phyloP scores from a whole-genome alignment of 148 eudicot species.

The Spergularia bocconei region DNA sequence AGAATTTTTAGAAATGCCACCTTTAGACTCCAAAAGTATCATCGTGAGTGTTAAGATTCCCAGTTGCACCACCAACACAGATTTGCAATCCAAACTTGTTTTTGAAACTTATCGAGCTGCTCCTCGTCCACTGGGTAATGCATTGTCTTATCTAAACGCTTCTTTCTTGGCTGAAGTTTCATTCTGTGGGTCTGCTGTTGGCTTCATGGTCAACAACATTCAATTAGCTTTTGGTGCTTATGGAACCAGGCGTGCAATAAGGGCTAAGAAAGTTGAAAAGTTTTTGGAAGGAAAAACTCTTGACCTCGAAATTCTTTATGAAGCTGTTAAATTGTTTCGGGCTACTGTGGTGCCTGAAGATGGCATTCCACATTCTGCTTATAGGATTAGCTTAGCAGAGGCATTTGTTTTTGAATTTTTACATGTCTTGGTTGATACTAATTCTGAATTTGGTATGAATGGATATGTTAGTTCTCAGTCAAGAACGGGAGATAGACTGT shows the following conservation, averaged over 20 bases:
- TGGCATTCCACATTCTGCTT: slow-evolving; percentile 54
- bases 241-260: slow-evolving; percentile 65
- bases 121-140: slow-evolving; percentile 84
- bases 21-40: slow-evolving; percentile 53
- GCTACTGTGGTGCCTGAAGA: slow-evolving; percentile 55
- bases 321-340: slow-evolving; percentile 54
- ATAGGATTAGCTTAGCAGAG: slow-evolving; percentile 76
- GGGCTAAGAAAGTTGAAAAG: slow-evolving; percentile 69
- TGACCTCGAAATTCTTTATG: slow-evolving; percentile 39
- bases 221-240: slow-evolving; percentile 76
- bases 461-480: slow-evolving; percentile 25
- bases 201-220: slow-evolving; percentile 41
- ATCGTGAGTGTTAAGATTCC: slow-evolving; percentile 67
- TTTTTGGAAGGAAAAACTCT: slow-evolving; percentile 52
- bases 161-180: slow-evolving; percentile 75
- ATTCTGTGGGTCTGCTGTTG: slow-evolving; percentile 23
- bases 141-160: slow-evolving; percentile 77
- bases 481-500: slow-evolving; percentile 3
- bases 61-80: slow-evolving; percentile 28
- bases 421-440: slow-evolving; percentile 30
- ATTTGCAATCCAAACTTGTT: slow-evolving; percentile 36
- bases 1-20: slow-evolving; percentile 57
- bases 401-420: slow-evolving; percentile 78
- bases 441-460: slow-evolving; percentile 16
- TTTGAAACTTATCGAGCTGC: slow-evolving; percentile 88